Base-by-base conservation (phyloP, 345 rosid species). In the Aurinia saxatilis region DNA sequence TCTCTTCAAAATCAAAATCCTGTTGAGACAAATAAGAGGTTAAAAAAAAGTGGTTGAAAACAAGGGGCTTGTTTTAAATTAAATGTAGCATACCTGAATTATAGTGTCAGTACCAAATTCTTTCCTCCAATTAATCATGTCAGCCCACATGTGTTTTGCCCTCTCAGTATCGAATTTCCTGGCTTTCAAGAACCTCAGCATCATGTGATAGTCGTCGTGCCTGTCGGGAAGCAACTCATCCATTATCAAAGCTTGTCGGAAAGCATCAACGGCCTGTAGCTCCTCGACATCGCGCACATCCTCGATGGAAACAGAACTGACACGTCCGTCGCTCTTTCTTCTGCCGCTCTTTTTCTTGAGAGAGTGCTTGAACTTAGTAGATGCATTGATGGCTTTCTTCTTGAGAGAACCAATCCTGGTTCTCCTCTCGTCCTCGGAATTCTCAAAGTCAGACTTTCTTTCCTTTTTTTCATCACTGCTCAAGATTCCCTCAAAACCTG, bases 61-160 rank as follows among this genome's bases (percentile, higher is more conserved):
- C n/a, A n/a, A n/a, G n/a, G n/a, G n/a, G n/a, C n/a, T n/a, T n/a
- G n/a, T n/a, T n/a, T n/a, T n/a, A n/a, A n/a, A n/a, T n/a, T n/a
- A n/a, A n/a, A 55, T 16, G 57, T 12, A n/a, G 10, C 21, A 27
- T 66, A 92, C 98, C 88, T 93, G 83, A 74, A 81, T 63, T 31
- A 93, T 80, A 63, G 90, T 81, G 68, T 90, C 97, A n/a, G 80
- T 78, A 31, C 84, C 95, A 56, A 90, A 93, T 39, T 93, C 97
- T 49, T 78, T 84, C 71, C 99, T 87, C 99, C 97, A 90, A 3
- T 81, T 88, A 68, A 93, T 80, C 99, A 90, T 90, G 50, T 93
- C 99, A 35, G 97, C 81, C 99, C 99, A 93, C 99, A 93, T 93
- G 47, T 82, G 90, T 75, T 86, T 93, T 21, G 97, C 95, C 74